Evolutionary conservation across 106 monocot species (phyloP), one percentile per base, ranked within the genome.

Genomic region (Dioscorea zingiberensis): DNA sequence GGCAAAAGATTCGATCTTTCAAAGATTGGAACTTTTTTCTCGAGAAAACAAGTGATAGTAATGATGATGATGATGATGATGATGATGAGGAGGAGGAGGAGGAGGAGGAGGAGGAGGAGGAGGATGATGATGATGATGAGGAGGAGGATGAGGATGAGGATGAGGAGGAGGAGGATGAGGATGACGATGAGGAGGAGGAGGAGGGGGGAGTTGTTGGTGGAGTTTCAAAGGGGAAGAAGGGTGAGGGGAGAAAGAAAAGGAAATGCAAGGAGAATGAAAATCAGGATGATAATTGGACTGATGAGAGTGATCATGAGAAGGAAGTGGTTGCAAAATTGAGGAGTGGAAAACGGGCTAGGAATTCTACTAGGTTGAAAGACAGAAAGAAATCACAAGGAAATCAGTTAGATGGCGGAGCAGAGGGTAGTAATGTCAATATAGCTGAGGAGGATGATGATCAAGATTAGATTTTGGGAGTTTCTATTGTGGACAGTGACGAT

Each of bases 11-110:
- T 17, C 69, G 56, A 13, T 47, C 78, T 13, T 24, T 73, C n/a
- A 82, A 69, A 62, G 68, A 79, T 13, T 81, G 81, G 81, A 82
- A 85, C 47, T 89, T 81, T 81, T 82, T 76, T 30, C 79, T 89
- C 21, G 84, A 81, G 51, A 69, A 70, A 53, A 28, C 30, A 29
- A 55, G 49, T 28, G 73, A 67, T 7, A 38, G 18, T 25, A 73
- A 66, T 44, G 84, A 88, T 23, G 69, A 72, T 8, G 78, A 76
- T n/a, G 81, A 71, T 38, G 38, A 38, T 38, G 38, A 6, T 38
- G 38, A 38, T 38, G 38, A 38, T 38, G 38, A 38, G 6, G 38
- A 38, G 6, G 38, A 30, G 2, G 30, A 30, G 2, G 30, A 30
- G 2, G 30, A 30, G 30, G 30, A 2, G 30, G 30, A 38, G 38